phyloP scores from a whole-genome alignment of 805 yeast species.

The Lipomyces sp. region DNA sequence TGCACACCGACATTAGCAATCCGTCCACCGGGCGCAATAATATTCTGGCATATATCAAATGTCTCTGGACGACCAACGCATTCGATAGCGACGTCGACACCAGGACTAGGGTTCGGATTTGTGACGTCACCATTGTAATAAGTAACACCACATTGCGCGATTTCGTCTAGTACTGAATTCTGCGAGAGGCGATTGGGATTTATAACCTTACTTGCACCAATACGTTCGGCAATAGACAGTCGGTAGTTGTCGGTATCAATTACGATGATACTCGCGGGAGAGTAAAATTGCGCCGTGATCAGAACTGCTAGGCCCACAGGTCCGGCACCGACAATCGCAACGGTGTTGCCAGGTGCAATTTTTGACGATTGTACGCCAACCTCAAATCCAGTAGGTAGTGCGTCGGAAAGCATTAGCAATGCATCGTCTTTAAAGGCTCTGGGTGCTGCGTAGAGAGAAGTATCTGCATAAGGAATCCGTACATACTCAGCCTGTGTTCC shows the following conservation, averaged over 20 bases:
- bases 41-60: constrained; percentile 26
- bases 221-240: constrained; percentile 26
- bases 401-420: constrained; percentile 34
- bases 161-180: constrained; percentile 20
- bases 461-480: constrained; percentile 60
- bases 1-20: constrained; percentile 35
- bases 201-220: constrained; percentile 30
- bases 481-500: constrained; percentile 70
- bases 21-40: constrained; percentile 34
- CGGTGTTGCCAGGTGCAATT: constrained; percentile 28
- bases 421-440: constrained; percentile 26
- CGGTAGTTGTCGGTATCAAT: constrained; percentile 34
- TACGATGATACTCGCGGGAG: constrained; percentile 31
- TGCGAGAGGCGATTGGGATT: constrained; percentile 23
- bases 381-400: constrained; percentile 34
- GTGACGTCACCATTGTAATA: too few species aligned
- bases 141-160: too few species aligned
- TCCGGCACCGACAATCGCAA: constrained; percentile 34
- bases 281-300: constrained; percentile 32
- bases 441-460: constrained; percentile 56
- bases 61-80: constrained; percentile 32
- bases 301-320: constrained; percentile 34
- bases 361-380: constrained; percentile 29
- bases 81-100: constrained; percentile 37
- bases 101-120: constrained; percentile 26